Evolutionary conservation across 2,329 filamentous ascomycete species (phyloP).

Genomic region (Colletotrichum spaethianum): DNA sequence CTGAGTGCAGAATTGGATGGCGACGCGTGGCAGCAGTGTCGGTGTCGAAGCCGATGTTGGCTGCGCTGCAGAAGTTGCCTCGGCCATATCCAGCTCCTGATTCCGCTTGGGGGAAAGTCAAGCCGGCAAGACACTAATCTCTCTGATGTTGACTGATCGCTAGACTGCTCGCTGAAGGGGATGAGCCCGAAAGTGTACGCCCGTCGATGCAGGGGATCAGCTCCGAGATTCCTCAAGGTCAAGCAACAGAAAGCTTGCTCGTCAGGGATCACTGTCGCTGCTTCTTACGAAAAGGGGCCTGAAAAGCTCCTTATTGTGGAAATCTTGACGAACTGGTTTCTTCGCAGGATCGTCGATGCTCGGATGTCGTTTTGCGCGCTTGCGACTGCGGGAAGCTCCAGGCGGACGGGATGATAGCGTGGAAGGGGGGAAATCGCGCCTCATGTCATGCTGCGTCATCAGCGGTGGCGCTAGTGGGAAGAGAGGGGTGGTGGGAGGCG

Average conservation of each 20-base stretch:
- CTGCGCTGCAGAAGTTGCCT: neutral
- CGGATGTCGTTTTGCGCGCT: neutral
- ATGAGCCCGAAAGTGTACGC: neutral
- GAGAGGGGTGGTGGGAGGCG: conserved; percentile 5
- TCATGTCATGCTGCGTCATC: conserved; percentile 22
- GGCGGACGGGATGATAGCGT: neutral
- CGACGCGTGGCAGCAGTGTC: conserved; percentile 76
- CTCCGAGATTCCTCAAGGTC: too few species aligned
- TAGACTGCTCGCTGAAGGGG: neutral
- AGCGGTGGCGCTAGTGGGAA: neutral
- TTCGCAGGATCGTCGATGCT: neutral
- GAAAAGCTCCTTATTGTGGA: neutral
- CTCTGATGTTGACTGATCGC: neutral
- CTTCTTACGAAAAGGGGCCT: neutral
- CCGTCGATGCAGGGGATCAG: neutral
- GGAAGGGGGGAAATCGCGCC: neutral
- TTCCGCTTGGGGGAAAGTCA: neutral
- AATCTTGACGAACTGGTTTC: too few species aligned
- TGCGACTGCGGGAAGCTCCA: neutral
- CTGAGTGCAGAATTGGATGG: conserved; percentile 94
- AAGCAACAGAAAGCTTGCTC: neutral
- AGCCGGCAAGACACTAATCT: neutral
- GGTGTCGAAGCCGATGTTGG: neutral
- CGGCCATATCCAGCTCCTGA: conserved; percentile 16
- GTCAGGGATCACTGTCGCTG: neutral